Evolutionary conservation across 192 early-diverging fungal species (phyloP).

Genomic region (Anaeromyces robustus): DNA sequence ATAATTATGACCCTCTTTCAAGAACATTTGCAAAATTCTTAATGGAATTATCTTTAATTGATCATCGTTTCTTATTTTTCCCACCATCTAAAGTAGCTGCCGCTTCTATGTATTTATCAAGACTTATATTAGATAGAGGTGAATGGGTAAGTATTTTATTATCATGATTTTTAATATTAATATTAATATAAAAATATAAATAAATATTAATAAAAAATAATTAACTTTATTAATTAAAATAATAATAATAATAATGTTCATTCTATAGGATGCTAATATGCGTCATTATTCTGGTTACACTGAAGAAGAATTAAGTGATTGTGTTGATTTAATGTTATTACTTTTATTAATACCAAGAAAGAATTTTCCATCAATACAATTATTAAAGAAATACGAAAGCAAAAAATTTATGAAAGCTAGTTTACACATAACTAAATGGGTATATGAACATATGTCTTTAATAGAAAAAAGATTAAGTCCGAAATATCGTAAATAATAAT

Average conservation of each 20-base stretch:
- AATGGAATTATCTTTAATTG: constrained; percentile 83
- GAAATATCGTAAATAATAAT: too few relatives aligned
- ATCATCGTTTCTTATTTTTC: constrained; percentile 57
- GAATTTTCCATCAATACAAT: constrained; percentile 25
- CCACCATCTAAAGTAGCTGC: constrained; percentile 64
- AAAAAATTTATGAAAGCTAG: constrained; percentile 67
- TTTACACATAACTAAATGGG: constrained; percentile 6
- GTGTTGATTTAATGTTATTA: constrained; percentile 51
- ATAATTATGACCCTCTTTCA: constrained; percentile 76
- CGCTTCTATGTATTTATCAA: constrained; percentile 61
- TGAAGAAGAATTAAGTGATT: constrained; percentile 43
- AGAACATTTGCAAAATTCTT: constrained; percentile 89
- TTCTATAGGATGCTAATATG: constrained; percentile 54
- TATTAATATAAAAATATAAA: constrained; percentile 1
- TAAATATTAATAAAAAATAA: too few relatives aligned
- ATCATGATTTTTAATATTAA: neutral
- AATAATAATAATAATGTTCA: too few relatives aligned
- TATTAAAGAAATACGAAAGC: constrained; percentile 75
- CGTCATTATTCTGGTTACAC: constrained; percentile 67
- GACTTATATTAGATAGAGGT: constrained; percentile 56
- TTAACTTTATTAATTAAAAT: too few relatives aligned
- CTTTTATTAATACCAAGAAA: constrained; percentile 34
- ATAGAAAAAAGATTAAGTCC: too few relatives aligned
- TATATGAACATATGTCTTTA: too few relatives aligned
- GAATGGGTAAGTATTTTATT: constrained; percentile 44